phyloP scores from a whole-genome alignment of 305 asterid genomes.

The Rubia peregrina region DNA sequence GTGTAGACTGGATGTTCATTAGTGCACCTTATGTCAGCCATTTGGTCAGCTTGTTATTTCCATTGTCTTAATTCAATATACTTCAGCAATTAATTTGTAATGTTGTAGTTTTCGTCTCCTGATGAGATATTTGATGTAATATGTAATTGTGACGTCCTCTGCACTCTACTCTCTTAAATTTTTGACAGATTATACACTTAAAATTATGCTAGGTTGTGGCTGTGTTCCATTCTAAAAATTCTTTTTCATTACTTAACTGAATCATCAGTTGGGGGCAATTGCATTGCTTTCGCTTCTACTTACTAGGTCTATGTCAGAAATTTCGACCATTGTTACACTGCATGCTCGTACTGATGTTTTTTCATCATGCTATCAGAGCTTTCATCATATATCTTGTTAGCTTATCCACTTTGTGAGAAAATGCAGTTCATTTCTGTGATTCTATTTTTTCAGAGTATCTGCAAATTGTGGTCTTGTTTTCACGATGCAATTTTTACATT shows the following conservation, averaged over 20 bases:
- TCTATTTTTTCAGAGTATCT: background rate
- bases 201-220: background rate
- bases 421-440: conserved; percentile 15
- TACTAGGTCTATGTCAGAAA: background rate
- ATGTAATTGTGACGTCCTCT: background rate
- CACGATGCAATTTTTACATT: too few relatives aligned
- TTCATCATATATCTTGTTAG: background rate
- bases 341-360: background rate
- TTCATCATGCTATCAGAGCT: background rate
- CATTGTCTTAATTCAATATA: background rate
- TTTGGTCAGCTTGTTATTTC: background rate
- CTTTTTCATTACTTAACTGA: background rate
- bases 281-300: background rate
- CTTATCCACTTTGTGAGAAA: background rate
- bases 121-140: background rate
- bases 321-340: background rate
- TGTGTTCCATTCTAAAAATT: background rate
- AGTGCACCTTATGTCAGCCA: background rate
- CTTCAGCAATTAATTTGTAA: background rate
- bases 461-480: too few relatives aligned
- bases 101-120: background rate
- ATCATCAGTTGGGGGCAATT: background rate
- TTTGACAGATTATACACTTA: background rate
- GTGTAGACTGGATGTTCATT: background rate
- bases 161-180: background rate